Evolutionary conservation across 2,329 filamentous ascomycete species (phyloP), one percentile per base, ranked within the genome.

Genomic region (Amphichorda felina): DNA sequence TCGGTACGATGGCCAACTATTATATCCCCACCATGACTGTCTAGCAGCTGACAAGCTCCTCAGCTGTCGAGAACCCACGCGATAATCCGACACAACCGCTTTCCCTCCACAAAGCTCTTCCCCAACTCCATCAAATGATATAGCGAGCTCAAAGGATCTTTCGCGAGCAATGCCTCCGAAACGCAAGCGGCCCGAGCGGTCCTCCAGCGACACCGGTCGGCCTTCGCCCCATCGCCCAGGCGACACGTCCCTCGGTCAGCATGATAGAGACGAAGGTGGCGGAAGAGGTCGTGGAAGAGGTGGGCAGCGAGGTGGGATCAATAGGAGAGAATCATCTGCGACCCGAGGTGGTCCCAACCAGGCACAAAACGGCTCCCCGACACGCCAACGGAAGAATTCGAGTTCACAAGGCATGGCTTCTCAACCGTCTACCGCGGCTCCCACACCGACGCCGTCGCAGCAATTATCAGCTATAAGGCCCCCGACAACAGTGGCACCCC

Each of bases 181-280:
- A 58, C 66, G 72, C 48, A 77, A 76, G 65, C 67, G 70, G 53
- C 60, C 61, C 49, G 68, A 73, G 33, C 61, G 70, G 43, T 55
- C 55, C 35, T 58, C 60, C 40, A 55, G 57, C 41, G 70, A 75
- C 39, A 62, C 59, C 38, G 57, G 57, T 42, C 64, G 76, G 40
- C 74, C 75, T 15, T 70, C 75, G 34, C 76, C 77, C 35, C 74
- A 80, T 55, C 71, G 74, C 24, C 75, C 76, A 32, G 66, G 62
- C 35, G 70, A 78, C 45, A 68, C 68, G 6, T 49, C 56, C 27
- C 49, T 76, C 37, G 71, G 60, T 30, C 72, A 76, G 42, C 71
- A 77, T 51, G 75, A 79, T 37, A 57, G 68, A 55, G 65, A 68
- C 43, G 64, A 71, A 48, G 60, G 59, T 27, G 55, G 59, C 44